A percentile compares a stretch with the other conserved stretches of the same genome.
Evolutionary conservation across 1,139 yeast species (phyloP).

Genomic region (Arxiozyma telluris): DNA sequence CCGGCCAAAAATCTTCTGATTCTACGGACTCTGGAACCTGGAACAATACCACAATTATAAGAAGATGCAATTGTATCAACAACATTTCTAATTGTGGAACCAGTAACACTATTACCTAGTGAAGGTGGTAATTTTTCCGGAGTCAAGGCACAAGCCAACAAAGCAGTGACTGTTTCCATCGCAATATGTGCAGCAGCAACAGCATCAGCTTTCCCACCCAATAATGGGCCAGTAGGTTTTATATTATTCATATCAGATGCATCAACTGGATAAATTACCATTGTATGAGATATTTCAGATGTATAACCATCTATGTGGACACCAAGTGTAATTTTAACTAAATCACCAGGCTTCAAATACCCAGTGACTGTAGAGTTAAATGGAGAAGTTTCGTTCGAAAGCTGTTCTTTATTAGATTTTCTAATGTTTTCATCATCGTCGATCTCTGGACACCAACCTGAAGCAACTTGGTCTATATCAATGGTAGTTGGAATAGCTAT

Average conservation of each 20-base stretch:
- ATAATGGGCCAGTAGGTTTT: slow-evolving; percentile 63
- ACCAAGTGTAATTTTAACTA: slow-evolving; percentile 75
- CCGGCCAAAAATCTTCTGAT: slow-evolving; percentile 91
- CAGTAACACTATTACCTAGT: slow-evolving; percentile 41
- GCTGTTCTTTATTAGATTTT: slow-evolving; percentile 21
- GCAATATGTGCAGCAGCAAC: slow-evolving; percentile 84
- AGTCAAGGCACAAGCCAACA: slow-evolving; percentile 62
- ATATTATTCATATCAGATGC: slow-evolving; percentile 23
- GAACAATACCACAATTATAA: slow-evolving; percentile 76
- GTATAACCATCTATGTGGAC: slow-evolving; percentile 95
- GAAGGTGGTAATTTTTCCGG: slow-evolving; percentile 61
- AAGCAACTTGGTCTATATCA: slow-evolving; percentile 69
- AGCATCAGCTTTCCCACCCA: slow-evolving; percentile 84
- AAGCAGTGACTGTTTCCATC: slow-evolving; percentile 66
- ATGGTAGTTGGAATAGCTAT: slow-evolving; percentile 86
- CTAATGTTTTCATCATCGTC: slow-evolving; percentile 43
- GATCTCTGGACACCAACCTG: slow-evolving; percentile 81
- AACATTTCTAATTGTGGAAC: slow-evolving; percentile 56
- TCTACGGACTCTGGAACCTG: slow-evolving; percentile 87
- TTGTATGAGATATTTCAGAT: slow-evolving; percentile 74
- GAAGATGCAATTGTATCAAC: slow-evolving; percentile 77
- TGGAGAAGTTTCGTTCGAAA: slow-evolving; percentile 14
- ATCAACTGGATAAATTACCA: slow-evolving; percentile 67
- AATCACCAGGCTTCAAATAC: slow-evolving; percentile 64
- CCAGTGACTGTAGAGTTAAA: slow-evolving; percentile 32